Evolutionary conservation across 768 basidiomycete species (phyloP), one percentile per base, ranked within the genome.

Genomic region (Boletus rufocinnamomeus): DNA sequence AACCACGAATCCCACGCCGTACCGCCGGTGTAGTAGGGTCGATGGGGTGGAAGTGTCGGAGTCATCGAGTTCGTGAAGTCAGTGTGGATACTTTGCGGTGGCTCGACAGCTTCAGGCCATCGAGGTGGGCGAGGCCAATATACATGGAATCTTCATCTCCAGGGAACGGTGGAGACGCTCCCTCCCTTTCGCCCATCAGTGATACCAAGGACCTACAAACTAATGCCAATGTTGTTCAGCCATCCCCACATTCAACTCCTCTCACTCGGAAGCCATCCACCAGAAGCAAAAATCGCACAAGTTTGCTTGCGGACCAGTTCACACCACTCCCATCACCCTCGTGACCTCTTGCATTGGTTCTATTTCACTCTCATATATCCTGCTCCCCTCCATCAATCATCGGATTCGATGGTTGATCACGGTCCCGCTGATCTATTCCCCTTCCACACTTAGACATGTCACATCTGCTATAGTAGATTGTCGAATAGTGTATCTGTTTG

Each of bases 201-300:
- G 76, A 78, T 28, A 61, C 60, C 14, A 64, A 68, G 35, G 68
- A 74, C 28, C 58, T 78, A 57, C 75, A 61, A 37, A 68, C 79
- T 25, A 68, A 77, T 57, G 77, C 78, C 37, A 77, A 79, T 61
- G 72, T 79, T 34, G 57, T 59, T 44, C 65, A 49, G 6, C 40
- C 60, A 28, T 27, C 61, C 51, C 59, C 61, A 25, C 63, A 57
- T 25, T 40, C 70, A 16, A 85, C 87, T 11, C 87, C 86, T 8
- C 78, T 91, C 49, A 90, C 89, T 14, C 79, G 85, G 58, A 85
- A 84, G 59, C 85, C 86, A 14, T 88, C 88, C 52, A 75, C 71
- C 48, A 74, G 85, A 59, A 82, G 79, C 59, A 85, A 83, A 69
- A 81, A 80, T 45, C 76, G 83, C 59, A 74, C 74, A 53, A 85